phyloP scores from a whole-genome alignment of 345 rosid species.

The Jatropha curcas region DNA sequence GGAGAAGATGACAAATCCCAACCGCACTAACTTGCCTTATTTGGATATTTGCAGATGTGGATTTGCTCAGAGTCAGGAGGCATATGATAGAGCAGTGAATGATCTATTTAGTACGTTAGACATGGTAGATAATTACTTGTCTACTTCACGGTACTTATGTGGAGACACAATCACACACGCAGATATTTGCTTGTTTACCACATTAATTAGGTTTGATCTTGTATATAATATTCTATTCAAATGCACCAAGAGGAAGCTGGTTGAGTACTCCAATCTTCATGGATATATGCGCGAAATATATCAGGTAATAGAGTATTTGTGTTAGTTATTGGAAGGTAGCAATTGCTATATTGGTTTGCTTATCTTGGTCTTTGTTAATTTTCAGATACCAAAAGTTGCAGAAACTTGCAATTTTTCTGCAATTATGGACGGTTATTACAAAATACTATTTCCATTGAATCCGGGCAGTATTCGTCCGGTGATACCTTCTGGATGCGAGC shows the following conservation, averaged over 20 bases:
- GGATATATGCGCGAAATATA: slow-evolving; percentile 70
- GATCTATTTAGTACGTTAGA: slow-evolving; percentile 63
- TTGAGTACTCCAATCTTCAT: slow-evolving; percentile 69
- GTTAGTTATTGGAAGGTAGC: not conserved
- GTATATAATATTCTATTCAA: slow-evolving; percentile 79
- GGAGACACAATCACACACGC: slow-evolving; percentile 65
- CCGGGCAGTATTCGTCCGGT: slow-evolving; percentile 75
- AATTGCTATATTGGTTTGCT: too few relatives aligned
- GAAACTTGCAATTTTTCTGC: slow-evolving; percentile 67
- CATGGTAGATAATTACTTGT: slow-evolving; percentile 56
- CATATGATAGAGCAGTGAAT: slow-evolving; percentile 67
- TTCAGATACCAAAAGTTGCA: slow-evolving; percentile 74
- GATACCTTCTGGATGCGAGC: slow-evolving; percentile 51
- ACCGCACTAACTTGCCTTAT: too few relatives aligned
- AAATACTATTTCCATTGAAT: slow-evolving; percentile 72
- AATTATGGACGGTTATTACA: slow-evolving; percentile 84
- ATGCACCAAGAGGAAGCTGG: slow-evolving; percentile 78
- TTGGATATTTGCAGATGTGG: slow-evolving; percentile 64
- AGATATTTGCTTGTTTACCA: slow-evolving; percentile 78
- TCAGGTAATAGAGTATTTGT: slow-evolving; percentile 43
- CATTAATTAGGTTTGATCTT: slow-evolving; percentile 76
- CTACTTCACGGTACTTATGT: slow-evolving; percentile 62
- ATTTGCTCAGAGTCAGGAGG: slow-evolving; percentile 86
- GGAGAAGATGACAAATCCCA: too few relatives aligned
- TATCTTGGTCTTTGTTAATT: not conserved